Base-by-base conservation (phyloP, 2,329 filamentous ascomycete species). In the Canariomyces notabilis region DNA sequence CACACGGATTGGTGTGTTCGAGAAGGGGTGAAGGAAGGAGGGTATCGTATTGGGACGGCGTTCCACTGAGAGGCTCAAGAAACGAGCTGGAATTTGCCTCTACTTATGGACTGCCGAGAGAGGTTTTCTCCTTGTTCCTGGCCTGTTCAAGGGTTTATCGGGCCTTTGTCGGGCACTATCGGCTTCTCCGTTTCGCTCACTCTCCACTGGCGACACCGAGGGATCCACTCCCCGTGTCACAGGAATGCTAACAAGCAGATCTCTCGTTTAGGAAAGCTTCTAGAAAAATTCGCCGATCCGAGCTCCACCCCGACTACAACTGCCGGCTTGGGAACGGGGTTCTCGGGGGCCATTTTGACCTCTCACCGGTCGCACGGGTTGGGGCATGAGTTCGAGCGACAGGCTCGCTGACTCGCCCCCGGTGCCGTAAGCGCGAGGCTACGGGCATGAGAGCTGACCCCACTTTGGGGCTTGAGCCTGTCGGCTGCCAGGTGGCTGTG, bases 181-280 rank as follows among this genome's bases (percentile, higher is more conserved):
- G 44, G 48, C 37, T 32, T 21, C 14, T 15, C 12, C 22, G 23
- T 21, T 35, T 37, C 36, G 38, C 19, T 29, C 31, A 37, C 37
- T 38, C 26, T 32, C 37, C 36, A 26, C 18, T 31, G 18, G 20
- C 20, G 8, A 11, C 18, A 15, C 15, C 19, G n/a, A 20, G 16
- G 34, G 18, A 18, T 36, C 34, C n/a, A 6, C n/a, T 18, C 11
- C 19, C 7, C 34, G 11, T 6, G 15, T 4, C 16, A 16, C 4
- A 11, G 32, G 16, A 34, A 16, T 36, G 18, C 2, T 36, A 12
- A 35, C n/a, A n/a, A n/a, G n/a, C n/a, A 19, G 9, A 19, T 20
- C 29, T 15, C 48, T 43, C 5, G 6, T 35, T 54, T 48, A 39
- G 48, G 51, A 54, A 56, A 33, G 16, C 46, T 54, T 56, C 53